Conservation (phyloP, 371 early-diverging fungal species). For the Saksenaea vasiformis region DNA sequence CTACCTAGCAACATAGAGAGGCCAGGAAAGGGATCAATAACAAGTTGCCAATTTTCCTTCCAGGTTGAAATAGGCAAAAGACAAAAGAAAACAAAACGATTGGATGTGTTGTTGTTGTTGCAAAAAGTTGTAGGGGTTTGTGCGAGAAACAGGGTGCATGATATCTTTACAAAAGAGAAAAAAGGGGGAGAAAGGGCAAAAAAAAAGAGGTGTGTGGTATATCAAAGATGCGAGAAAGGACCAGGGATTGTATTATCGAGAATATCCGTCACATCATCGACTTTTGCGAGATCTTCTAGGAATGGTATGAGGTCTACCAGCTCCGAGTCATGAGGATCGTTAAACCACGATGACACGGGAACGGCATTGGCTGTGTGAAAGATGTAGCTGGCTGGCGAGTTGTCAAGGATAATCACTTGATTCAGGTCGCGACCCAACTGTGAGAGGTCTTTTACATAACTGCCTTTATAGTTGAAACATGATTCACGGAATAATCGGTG, state of each 20-base stretch:
- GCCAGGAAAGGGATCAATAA: slow-evolving; percentile 3
- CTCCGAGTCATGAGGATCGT: slow-evolving; percentile 94
- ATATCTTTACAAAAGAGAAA: slow-evolving; percentile 13
- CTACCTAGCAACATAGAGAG: slow-evolving; percentile 1
- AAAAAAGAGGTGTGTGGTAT: neutral
- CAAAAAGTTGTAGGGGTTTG: slow-evolving; percentile 6
- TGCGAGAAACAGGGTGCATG: slow-evolving; percentile 11
- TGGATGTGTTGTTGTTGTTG: slow-evolving; percentile 6
- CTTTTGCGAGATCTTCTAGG: slow-evolving; percentile 84
- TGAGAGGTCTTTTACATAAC: slow-evolving; percentile 93
- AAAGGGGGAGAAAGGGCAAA: neutral
- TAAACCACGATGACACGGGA: slow-evolving; percentile 96
- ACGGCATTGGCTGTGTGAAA: slow-evolving; percentile 96
- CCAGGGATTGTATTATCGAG: slow-evolving; percentile 57
- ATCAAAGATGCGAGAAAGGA: slow-evolving; percentile 23
- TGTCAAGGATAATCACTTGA: slow-evolving; percentile 83
- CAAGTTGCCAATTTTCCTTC: slow-evolving; percentile 5
- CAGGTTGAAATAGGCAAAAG: neutral
- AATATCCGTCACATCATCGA: slow-evolving; percentile 87
- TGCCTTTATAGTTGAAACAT: slow-evolving; percentile 93
- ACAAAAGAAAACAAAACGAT: slow-evolving; percentile 6
- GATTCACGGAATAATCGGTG: slow-evolving; percentile 95
- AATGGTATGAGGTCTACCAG: slow-evolving; percentile 92
- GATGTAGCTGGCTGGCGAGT: slow-evolving; percentile 92
- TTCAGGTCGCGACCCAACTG: slow-evolving; percentile 86